Evolutionary conservation across 371 early-diverging fungal genomes (phyloP).

Genomic region (Cokeromyces recurvatus): DNA sequence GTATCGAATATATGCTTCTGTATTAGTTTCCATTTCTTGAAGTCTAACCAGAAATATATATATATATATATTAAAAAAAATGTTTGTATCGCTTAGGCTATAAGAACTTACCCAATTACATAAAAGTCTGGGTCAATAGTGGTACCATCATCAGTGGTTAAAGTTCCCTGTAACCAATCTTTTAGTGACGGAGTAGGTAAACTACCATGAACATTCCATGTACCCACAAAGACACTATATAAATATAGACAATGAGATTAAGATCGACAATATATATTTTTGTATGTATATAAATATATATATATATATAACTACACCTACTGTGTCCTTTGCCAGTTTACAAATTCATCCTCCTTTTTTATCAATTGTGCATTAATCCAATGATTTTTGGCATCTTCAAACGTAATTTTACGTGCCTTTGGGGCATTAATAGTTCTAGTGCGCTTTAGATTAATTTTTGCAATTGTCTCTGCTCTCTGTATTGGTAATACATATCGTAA

Average conservation of each 20-base stretch:
- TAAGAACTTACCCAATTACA: slow-evolving; percentile 62
- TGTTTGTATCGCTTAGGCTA: no score
- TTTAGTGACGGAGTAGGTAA: slow-evolving; percentile 52
- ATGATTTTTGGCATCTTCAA: slow-evolving; percentile 46
- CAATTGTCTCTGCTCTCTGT: slow-evolving; percentile 29
- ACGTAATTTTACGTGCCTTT: slow-evolving; percentile 9
- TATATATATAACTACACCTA: no score
- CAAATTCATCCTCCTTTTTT: slow-evolving; percentile 50
- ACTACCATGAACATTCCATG: slow-evolving; percentile 91
- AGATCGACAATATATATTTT: no score
- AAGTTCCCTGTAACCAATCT: slow-evolving; percentile 60
- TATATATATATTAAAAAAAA: no score
- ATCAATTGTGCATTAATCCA: slow-evolving; percentile 57
- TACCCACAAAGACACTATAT: slow-evolving; percentile 72
- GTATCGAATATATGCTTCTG: slow-evolving; percentile 79
- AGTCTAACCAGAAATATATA: no score
- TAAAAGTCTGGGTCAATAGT: slow-evolving; percentile 60
- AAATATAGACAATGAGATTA: neutral
- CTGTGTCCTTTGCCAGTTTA: slow-evolving; percentile 42
- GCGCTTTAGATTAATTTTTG: slow-evolving; percentile 30
- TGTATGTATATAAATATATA: no score
- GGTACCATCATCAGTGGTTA: slow-evolving; percentile 27
- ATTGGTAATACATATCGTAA: slow-evolving; percentile 32
- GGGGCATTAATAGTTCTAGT: slow-evolving; percentile 16
- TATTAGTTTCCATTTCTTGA: slow-evolving; percentile 86